Conservation (phyloP, 2,329 filamentous ascomycete species). For the Periglandula ipomoeae region DNA sequence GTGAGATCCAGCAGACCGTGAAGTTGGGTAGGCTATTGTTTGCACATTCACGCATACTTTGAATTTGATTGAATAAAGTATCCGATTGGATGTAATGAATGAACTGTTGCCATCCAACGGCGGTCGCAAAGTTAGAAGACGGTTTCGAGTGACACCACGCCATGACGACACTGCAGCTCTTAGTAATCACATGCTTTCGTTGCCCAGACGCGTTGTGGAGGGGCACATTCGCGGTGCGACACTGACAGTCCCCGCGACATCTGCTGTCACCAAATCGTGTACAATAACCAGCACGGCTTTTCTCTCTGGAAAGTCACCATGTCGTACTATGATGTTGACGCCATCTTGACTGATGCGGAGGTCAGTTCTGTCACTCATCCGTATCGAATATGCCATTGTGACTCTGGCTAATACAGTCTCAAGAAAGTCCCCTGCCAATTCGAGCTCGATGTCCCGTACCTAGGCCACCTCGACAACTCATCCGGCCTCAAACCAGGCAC, state of each 20-base stretch:
- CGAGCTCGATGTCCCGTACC: conserved; percentile 75
- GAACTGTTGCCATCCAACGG: too few species aligned
- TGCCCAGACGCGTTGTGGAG: neutral
- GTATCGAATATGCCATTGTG: too few species aligned
- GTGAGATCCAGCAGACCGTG: too few species aligned
- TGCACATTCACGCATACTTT: too few species aligned
- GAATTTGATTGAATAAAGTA: too few species aligned
- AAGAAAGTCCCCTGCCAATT: conserved; percentile 91
- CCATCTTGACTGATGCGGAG: conserved; percentile 78
- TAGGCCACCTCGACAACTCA: conserved; percentile 86
- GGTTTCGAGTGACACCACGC: too few species aligned
- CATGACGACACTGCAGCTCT: neutral
- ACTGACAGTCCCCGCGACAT: neutral
- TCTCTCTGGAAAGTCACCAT: conserved; percentile 21
- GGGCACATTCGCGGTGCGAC: neutral
- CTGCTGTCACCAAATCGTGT: neutral
- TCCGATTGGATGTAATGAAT: too few species aligned
- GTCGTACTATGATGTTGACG: conserved; percentile 80
- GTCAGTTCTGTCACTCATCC: conserved; percentile 36
- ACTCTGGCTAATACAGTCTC: neutral
- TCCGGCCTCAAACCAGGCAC: conserved; percentile 70
- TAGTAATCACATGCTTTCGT: conserved; percentile 5
- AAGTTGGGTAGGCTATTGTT: too few species aligned
- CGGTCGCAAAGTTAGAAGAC: too few species aligned
- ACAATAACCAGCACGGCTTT: neutral